Evolutionary conservation across 2,329 filamentous ascomycete genomes (phyloP).

Genomic region (Plenodomus tracheiphilus): DNA sequence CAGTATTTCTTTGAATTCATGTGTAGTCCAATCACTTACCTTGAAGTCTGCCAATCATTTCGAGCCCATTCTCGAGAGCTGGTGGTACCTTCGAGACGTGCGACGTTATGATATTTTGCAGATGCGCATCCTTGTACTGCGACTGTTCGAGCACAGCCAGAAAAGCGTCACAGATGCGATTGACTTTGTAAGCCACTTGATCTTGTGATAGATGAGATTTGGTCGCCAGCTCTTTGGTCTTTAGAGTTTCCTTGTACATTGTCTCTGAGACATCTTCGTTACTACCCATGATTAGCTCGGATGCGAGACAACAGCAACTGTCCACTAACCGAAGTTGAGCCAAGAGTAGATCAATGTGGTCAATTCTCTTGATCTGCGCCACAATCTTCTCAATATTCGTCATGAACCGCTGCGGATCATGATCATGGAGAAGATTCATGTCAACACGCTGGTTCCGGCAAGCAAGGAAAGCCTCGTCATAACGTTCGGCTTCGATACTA

Average conservation of each 20-base stretch:
- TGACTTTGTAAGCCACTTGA: slow-evolving; percentile 67
- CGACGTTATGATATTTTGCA: slow-evolving; percentile 93
- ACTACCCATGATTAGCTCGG: slow-evolving; percentile 35
- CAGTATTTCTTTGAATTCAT: neutral
- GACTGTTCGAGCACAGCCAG: slow-evolving; percentile 65
- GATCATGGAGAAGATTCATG: slow-evolving; percentile 96
- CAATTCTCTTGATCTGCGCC: slow-evolving; percentile 77
- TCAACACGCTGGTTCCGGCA: slow-evolving; percentile 94
- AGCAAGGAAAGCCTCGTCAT: slow-evolving; percentile 79
- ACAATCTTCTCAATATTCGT: slow-evolving; percentile 75
- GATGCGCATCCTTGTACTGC: slow-evolving; percentile 59
- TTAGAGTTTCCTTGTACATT: slow-evolving; percentile 87
- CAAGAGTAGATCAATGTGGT: slow-evolving; percentile 87
- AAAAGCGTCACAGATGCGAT: slow-evolving; percentile 84
- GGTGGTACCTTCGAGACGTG: slow-evolving; percentile 93
- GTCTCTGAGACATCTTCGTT: slow-evolving; percentile 92
- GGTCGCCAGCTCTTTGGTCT: slow-evolving; percentile 34
- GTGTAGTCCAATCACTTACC: slow-evolving; percentile 32
- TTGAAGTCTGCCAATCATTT: slow-evolving; percentile 73
- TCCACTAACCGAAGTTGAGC: slow-evolving; percentile 72
- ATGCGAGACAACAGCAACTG: neutral
- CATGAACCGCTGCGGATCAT: slow-evolving; percentile 85
- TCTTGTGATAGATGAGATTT: slow-evolving; percentile 25
- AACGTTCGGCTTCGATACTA: slow-evolving; percentile 78
- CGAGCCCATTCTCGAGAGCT: slow-evolving; percentile 82